Evolutionary conservation across 495 filamentous ascomycete genomes (phyloP), one percentile per base, ranked within the genome.

Genomic region (Letharia lupina): DNA sequence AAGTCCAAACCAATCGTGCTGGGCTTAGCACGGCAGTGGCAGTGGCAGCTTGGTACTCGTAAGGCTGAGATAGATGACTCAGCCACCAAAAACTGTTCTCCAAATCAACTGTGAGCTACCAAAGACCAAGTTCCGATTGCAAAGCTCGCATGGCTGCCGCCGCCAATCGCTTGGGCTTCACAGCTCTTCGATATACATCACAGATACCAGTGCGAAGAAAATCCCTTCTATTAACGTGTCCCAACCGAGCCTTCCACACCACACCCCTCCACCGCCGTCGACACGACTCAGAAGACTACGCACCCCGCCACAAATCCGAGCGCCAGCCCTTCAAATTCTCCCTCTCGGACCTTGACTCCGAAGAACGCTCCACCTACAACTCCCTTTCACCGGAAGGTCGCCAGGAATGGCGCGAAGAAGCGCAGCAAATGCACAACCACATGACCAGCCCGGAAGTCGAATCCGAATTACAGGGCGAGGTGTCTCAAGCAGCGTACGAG

Each of bases 361-460:
- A 80, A 60, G 76, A 79, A 50, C 79, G 77, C 42, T 76, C 76
- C 9, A 73, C 75, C 73, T 85, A 83, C 66, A 75, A 82, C 50
- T 69, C 78, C 69, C 67, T 84, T 67, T 74, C 81, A 9, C 77
- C 77, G 3, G 76, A 82, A 60, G 80, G 84, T 42, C 76, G 75
- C 40, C 67, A 69, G 37, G 67, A 75, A 23, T 84, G 48, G 60
- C 47, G 64, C 60, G 45, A 64, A 8, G 68, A 72, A 41, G 68
- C 60, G 23, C 54, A 65, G 33, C 56, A 59, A 50, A 44, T 68
- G 37, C 66, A 70, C n/a, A 66, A 69, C 20, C 56, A 72, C 67
- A 65, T 71, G 59, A 68, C 60, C 28, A 67, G 63, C 39, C 56
- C 71, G 33, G 64, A 66, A 67, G 56, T 68, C 5, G 63, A 68